These are phyloP conservation scores for Coniella vitis DNA, from an alignment of 2,329 filamentous ascomycete genomes.

Conservation along the genomic window DNA sequence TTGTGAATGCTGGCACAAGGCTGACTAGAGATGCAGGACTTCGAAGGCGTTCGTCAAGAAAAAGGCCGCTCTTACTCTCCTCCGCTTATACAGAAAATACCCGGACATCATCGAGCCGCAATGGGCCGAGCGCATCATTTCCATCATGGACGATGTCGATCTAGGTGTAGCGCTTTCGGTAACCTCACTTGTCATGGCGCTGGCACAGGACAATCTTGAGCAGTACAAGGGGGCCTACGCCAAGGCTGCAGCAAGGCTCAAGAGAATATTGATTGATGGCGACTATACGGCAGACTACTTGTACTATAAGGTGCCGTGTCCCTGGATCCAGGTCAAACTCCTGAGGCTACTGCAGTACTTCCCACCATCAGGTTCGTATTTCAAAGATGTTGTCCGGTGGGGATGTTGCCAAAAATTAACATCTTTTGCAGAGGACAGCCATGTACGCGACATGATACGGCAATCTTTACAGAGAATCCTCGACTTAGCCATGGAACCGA, in stretches of 20 bases:
- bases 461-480: constrained; percentile 88
- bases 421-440: constrained; percentile 66
- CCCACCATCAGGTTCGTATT: constrained; percentile 63
- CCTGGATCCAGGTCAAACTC: constrained; percentile 96
- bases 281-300: constrained; percentile 89
- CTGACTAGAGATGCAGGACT: constrained; percentile 29
- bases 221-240: constrained; percentile 91
- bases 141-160: constrained; percentile 95
- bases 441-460: constrained; percentile 85
- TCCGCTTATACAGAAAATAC: constrained; percentile 90
- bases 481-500: constrained; percentile 84
- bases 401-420: constrained; percentile 18
- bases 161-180: constrained; percentile 92
- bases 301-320: constrained; percentile 99
- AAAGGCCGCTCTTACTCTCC: constrained; percentile 88
- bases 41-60: constrained; percentile 99
- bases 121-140: constrained; percentile 97
- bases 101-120: constrained; percentile 90
- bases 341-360: constrained; percentile 91
- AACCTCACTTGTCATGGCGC: constrained; percentile 87
- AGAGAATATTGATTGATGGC: constrained; percentile 82
- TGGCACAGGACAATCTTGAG: constrained; percentile 90
- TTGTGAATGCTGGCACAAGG: background rate
- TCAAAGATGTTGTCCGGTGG: background rate
- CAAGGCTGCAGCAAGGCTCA: constrained; percentile 84